Percentiles rank a stretch among this genome's conserved stretches.
Conservation (phyloP, 208 protist species). For the Leishmania turanica region DNA sequence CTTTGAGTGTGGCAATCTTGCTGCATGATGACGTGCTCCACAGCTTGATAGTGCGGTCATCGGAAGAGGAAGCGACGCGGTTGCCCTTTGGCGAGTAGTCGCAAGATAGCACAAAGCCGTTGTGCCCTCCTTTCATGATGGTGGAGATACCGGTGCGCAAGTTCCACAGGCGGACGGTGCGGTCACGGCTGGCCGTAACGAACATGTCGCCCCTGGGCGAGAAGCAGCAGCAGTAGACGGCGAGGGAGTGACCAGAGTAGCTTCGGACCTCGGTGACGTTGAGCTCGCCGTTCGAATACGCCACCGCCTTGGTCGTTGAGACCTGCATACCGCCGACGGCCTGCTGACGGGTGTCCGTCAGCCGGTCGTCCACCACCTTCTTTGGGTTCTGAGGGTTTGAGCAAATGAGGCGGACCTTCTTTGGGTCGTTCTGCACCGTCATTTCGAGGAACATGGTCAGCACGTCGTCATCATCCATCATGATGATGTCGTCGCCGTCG, state of each 20-base stretch:
- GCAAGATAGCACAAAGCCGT: slow-evolving; percentile 88
- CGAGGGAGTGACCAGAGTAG: slow-evolving; percentile 65
- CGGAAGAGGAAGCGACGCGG: slow-evolving; percentile 72
- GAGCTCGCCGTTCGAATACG: slow-evolving; percentile 68
- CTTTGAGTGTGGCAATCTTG: slow-evolving; percentile 90
- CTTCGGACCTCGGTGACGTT: slow-evolving; percentile 52
- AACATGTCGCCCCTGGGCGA: slow-evolving; percentile 75
- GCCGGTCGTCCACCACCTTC: slow-evolving; percentile 42
- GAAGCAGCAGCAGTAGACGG: slow-evolving; percentile 88
- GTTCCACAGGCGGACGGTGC: slow-evolving; percentile 83
- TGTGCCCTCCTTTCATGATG: slow-evolving; percentile 88
- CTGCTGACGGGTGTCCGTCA: slow-evolving; percentile 40
- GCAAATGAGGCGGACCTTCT: slow-evolving; percentile 83
- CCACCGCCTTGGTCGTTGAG: slow-evolving; percentile 32
- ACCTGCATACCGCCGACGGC: slow-evolving; percentile 1
- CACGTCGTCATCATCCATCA: slow-evolving; percentile 87
- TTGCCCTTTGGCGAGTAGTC: slow-evolving; percentile 89
- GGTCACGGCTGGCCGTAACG: slow-evolving; percentile 78
- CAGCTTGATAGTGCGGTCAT: slow-evolving; percentile 80
- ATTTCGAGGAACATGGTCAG: slow-evolving; percentile 87
- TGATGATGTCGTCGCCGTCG: slow-evolving; percentile 80
- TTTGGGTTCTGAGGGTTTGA: slow-evolving; percentile 31
- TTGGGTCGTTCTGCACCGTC: slow-evolving; percentile 44
- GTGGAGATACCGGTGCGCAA: slow-evolving; percentile 54
- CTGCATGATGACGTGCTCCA: slow-evolving; percentile 73